Conservation (phyloP, 805 yeast genomes). For the Kodamaea kakaduensis region DNA sequence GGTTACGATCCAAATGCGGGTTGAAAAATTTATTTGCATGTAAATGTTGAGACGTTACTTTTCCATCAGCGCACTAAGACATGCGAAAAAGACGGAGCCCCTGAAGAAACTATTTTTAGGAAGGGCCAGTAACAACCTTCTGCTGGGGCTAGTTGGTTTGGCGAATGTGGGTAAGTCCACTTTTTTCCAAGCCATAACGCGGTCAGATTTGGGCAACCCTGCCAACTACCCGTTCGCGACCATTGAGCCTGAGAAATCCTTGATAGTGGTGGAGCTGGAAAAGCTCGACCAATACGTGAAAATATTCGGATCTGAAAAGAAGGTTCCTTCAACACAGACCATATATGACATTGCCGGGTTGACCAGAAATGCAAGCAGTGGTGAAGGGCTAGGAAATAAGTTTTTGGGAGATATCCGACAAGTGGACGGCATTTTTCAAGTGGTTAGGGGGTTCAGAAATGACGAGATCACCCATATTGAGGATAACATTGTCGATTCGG, state of each 20-base stretch:
- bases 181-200: slow-evolving; percentile 53
- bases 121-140: slow-evolving; percentile 34
- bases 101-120: slow-evolving; percentile 21
- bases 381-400: slow-evolving; percentile 73
- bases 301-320: slow-evolving; percentile 47
- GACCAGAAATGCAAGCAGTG: slow-evolving; percentile 53
- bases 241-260: slow-evolving; percentile 62
- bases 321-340: slow-evolving; percentile 53
- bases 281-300: slow-evolving; percentile 46
- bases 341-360: slow-evolving; percentile 63
- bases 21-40: neutral
- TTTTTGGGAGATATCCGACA: slow-evolving; percentile 65
- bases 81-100: slow-evolving; percentile 4
- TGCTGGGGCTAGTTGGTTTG: slow-evolving; percentile 46
- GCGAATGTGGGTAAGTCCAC: slow-evolving; percentile 58
- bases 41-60: slow-evolving; percentile 2
- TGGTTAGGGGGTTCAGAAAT: slow-evolving; percentile 62
- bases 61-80: slow-evolving; percentile 2
- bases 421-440: slow-evolving; percentile 69
- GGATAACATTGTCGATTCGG: slow-evolving; percentile 54
- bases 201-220: slow-evolving; percentile 50
- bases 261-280: slow-evolving; percentile 14
- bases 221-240: slow-evolving; percentile 69
- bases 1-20: neutral
- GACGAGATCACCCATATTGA: slow-evolving; percentile 66